A percentile compares a stretch with the other conserved stretches of the same genome.
Evolutionary conservation across 2,329 filamentous ascomycete genomes (phyloP).

Genomic region (Neofusicoccum umdonicola): DNA sequence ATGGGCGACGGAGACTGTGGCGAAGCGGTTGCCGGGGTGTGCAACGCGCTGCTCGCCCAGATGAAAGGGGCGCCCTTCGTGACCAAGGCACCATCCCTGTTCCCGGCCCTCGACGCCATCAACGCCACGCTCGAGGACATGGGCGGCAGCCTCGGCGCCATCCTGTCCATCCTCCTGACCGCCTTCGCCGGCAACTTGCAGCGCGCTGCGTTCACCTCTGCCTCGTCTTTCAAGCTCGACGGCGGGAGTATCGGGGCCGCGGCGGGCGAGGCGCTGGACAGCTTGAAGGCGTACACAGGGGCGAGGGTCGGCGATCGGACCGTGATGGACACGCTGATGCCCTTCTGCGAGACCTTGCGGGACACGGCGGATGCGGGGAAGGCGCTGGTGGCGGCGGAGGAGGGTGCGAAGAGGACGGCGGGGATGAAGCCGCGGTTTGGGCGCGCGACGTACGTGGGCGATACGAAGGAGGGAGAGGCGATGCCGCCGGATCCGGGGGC

Average conservation of each 20-base stretch:
- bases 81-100: slow-evolving; percentile 45
- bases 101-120: slow-evolving; percentile 53
- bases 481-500: slow-evolving; percentile 66
- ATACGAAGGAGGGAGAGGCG: slow-evolving; percentile 49
- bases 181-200: slow-evolving; percentile 56
- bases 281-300: slow-evolving; percentile 69
- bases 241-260: slow-evolving; percentile 37
- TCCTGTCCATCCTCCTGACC: slow-evolving; percentile 85
- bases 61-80: slow-evolving; percentile 54
- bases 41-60: slow-evolving; percentile 52
- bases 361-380: slow-evolving; percentile 61
- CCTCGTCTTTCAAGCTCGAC: slow-evolving; percentile 37
- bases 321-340: slow-evolving; percentile 82
- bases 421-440: slow-evolving; percentile 88
- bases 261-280: slow-evolving; percentile 44
- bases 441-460: slow-evolving; percentile 73
- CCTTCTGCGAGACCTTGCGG: slow-evolving; percentile 72
- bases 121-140: slow-evolving; percentile 64
- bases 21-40: slow-evolving; percentile 62
- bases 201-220: slow-evolving; percentile 54
- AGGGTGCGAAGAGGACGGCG: slow-evolving; percentile 78
- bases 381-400: slow-evolving; percentile 70
- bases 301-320: slow-evolving; percentile 86
- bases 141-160: slow-evolving; percentile 71
- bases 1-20: slow-evolving; percentile 92